Evolutionary conservation across 129 eudicot genomes (phyloP), one percentile per base, ranked within the genome.

Genomic region (Tagetes patula): DNA sequence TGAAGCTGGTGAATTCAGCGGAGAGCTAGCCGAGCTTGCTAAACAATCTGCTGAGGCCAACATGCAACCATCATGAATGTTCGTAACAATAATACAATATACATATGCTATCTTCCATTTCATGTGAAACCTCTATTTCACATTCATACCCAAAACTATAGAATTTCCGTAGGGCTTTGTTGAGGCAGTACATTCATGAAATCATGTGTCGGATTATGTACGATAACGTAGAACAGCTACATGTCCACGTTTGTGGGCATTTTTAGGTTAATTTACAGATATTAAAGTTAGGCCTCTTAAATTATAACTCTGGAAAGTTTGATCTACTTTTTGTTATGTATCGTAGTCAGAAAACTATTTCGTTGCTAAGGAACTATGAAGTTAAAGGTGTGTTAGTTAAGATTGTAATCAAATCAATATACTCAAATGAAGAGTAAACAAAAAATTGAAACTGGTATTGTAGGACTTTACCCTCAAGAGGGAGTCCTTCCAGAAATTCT

Each of bases 1-100:
- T 49, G 77, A 82, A 72, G 81, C 78, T 9, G 87, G 80, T 52
- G 88, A 82, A 75, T 74, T 75, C 61, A 75, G 76, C 62, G 77
- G 75, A 55, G 78, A 79, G 43, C 49, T 79, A 11, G 69, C 78
- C 10, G 62, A 79, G 69, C 68, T 79, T 45, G 82, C 82, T 12
- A 79, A 65, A 65, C 78, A 72, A 54, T 65, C 78, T 20, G 78
- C 73, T 11, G 82, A 72, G 59, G 78, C 54, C 63, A 65, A 72
- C 56, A 56, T 43, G 48, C 61, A 71, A 72, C 78, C 82, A 79
- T 79, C 54, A 72, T 65, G 48, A 43, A 11, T 43, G 47, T 37
- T 52, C 40, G 31, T 41, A 61, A 34, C 67, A 36, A 20, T 20
- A 20, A 20, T 20, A 20, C 27, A 20, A 20, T 20, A 20, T 20